Base-by-base conservation (phyloP, 202 grass and related monocot genomes). In the Cymbopogon flexuosus region DNA sequence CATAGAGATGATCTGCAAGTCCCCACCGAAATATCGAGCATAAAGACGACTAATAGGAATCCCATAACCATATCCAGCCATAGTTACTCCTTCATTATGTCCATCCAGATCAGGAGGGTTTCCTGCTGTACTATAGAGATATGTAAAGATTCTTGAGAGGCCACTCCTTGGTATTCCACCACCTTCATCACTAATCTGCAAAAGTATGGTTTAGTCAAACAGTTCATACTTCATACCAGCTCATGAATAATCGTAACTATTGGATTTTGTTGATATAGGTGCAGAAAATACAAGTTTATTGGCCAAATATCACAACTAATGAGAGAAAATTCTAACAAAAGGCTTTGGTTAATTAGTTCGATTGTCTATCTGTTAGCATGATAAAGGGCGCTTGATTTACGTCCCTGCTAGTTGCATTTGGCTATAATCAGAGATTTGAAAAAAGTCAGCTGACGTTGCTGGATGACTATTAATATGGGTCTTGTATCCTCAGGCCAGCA, bases 131-230 rank as follows among this genome's bases (percentile, higher is more conserved):
- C 88, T 95, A 76, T 98, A 98, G 2, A 98, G 88, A 67, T 98
- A 98, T 3, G 96, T 98, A 76, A 98, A 98, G 71, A 98, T 95
- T 78, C 84, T 93, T 14, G 88, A 80, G 70, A 98, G 96, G 18
- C 96, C 96, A 76, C 96, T 98, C 81, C 96, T 93, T 81, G 90
- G 88, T 88, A 98, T 98, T 60, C 96, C 96, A 72, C 96, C 96
- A 36, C 96, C 96, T 91, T 98, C 96, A 75, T 98, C 96, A 70
- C 92, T 95, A 69, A 98, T 98, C 96, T 98, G 84, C 47, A 77
- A 66, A 64, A 6, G 54, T 2, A 51, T 19, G 35, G 71, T 72
- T 65, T 65, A 76, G 68, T 49, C 6, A 7, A 59, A 46, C 8
- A 64, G 29, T 21, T 68, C 35, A 10, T 57, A 73, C 2, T 14